phyloP scores from a whole-genome alignment of 176 grass and related monocot species.

The Eremochloa ophiuroides region DNA sequence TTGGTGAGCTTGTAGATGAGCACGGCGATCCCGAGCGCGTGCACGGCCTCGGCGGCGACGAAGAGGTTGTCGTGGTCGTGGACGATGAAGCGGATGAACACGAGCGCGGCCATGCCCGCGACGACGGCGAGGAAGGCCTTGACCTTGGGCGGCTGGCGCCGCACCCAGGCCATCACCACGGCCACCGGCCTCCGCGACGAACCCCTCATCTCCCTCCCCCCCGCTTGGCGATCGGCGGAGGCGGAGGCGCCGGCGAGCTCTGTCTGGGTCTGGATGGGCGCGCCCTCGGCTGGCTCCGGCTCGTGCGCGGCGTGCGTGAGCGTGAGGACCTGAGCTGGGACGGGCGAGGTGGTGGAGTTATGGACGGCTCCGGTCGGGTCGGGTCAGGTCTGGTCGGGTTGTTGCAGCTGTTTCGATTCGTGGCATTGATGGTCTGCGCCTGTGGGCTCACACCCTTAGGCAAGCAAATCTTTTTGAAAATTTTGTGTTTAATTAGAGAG shows the following conservation, averaged over 20 bases:
- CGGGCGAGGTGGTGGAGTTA: neutral
- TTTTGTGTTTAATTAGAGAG: too few relatives aligned
- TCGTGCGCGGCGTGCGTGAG: neutral
- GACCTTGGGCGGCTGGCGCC: conserved; percentile 90
- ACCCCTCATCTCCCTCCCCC: conserved; percentile 40
- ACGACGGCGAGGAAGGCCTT: conserved; percentile 97
- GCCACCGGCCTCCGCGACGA: conserved; percentile 51
- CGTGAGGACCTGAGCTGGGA: neutral
- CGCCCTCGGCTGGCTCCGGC: neutral
- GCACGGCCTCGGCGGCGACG: conserved; percentile 86
- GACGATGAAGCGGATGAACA: conserved; percentile 91
- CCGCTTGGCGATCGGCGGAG: conserved; percentile 18
- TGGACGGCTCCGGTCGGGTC: neutral
- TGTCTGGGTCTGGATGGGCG: neutral
- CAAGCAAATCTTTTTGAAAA: too few relatives aligned
- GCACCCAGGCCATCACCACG: conserved; percentile 54
- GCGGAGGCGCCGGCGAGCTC: neutral
- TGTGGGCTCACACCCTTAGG: too few relatives aligned
- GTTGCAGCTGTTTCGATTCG: conserved; percentile 27
- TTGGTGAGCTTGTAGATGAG: conserved; percentile 98
- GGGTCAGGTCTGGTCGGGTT: conserved; percentile 13
- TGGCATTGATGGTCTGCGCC: neutral
- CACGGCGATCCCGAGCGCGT: conserved; percentile 71
- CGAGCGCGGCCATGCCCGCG: conserved; percentile 87
- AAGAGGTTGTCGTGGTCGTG: conserved; percentile 99